A percentile compares a stretch with the other conserved stretches of the same genome.
Conservation (phyloP, 2,329 filamentous ascomycete species). For the Moelleriella libera region DNA sequence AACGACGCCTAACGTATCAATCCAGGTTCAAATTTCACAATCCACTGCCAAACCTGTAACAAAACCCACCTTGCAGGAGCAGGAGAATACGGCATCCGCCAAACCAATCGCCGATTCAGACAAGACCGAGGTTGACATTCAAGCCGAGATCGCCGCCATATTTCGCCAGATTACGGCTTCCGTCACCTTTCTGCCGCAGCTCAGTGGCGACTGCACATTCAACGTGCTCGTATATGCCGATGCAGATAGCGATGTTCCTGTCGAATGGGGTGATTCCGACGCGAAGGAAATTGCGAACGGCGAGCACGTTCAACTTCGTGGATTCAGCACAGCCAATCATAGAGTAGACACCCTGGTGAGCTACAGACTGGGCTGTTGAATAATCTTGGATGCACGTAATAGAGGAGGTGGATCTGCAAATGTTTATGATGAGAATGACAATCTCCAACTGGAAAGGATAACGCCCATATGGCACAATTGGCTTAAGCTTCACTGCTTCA, state of each 20-base stretch:
- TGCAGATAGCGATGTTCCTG: slow-evolving; percentile 86
- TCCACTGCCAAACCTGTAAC: slow-evolving; percentile 16
- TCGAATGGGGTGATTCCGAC: slow-evolving; percentile 98
- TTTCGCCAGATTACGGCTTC: slow-evolving; percentile 97
- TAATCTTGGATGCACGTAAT: slow-evolving; percentile 1
- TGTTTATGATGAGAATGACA: no score
- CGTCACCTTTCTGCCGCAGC: slow-evolving; percentile 89
- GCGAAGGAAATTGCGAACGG: slow-evolving; percentile 92
- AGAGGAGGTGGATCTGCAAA: no score
- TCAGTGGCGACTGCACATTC: slow-evolving; percentile 86
- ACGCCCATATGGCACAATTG: background rate
- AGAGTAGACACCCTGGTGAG: slow-evolving; percentile 91
- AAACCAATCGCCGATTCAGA: slow-evolving; percentile 31
- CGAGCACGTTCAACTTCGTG: slow-evolving; percentile 87
- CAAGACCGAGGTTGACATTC: slow-evolving; percentile 88
- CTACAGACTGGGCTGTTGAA: slow-evolving; percentile 49
- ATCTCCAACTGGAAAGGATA: background rate
- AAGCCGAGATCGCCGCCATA: slow-evolving; percentile 88
- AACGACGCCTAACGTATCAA: background rate
- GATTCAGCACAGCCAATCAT: slow-evolving; percentile 92
- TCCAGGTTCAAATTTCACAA: slow-evolving; percentile 12
- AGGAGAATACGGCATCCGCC: slow-evolving; percentile 48
- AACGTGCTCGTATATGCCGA: slow-evolving; percentile 97
- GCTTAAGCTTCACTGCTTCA: no score
- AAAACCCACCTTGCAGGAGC: slow-evolving; percentile 37